Evolutionary conservation across 23 red algal genomes (phyloP), one percentile per base, ranked within the genome.

Genomic region (Chondrus crispus): DNA sequence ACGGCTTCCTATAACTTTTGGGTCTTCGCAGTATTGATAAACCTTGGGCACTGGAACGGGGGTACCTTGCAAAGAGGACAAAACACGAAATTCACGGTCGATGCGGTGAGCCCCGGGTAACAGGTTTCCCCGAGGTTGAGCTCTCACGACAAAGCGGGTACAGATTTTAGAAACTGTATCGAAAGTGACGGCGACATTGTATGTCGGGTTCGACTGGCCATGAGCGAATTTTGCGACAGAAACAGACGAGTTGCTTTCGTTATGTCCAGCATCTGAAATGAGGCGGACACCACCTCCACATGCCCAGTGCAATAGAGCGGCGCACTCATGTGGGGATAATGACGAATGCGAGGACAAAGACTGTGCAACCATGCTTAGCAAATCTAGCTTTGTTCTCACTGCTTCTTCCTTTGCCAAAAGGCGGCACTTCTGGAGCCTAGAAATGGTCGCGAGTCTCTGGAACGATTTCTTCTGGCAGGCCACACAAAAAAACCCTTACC

Each of bases 201-300:
- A 98, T 1, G 96, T 98, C 6, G 96, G 96, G 50, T 98, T 98
- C 6, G 92, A 95, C 46, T 95, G 96, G 3, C 96, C 96, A 77
- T 94, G 78, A 45, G 81, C 41, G 54, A 98, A 98, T 62, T 95
- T 93, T 30, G 43, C 42, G 24, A 41, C 74, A 22, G 40, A 49
- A 49, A 84, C 43, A 9, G 39, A 30, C 16, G 47, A 39, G 2
- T 28, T 50, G 12, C 43, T 9, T 8, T 7, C 51, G 55, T 19
- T 13, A 35, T 73, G 50, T 3, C 29, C 62, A 37, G 18, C 41
- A 22, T 87, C 66, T 38, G 45, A 13, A 1, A 87, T 42, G 13
- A 45, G 30, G 35, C 26, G 60, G 33, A 87, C 66, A 29, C 66
- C 66, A 28, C 84, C 84, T 53, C 63, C 52, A n/a, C 16, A 30